Conservation (phyloP, 768 basidiomycete genomes). For the Mycena haematopus region DNA sequence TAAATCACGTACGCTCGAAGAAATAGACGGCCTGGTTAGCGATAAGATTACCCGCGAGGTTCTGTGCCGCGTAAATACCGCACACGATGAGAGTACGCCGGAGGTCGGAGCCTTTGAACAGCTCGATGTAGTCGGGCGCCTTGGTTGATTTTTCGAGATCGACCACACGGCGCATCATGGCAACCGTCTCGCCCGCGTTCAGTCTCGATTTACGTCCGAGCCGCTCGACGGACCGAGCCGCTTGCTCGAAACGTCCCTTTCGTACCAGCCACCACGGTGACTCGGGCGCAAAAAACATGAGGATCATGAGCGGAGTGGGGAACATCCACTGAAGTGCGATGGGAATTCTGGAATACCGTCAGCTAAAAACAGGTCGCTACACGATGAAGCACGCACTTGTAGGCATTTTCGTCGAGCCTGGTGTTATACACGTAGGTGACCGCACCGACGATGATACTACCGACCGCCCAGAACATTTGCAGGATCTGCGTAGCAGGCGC, state of each 20-base stretch:
- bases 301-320: constrained; percentile 28
- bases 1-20: constrained; percentile 25
- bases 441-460: constrained; percentile 29
- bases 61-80: constrained; percentile 29
- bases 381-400: constrained; percentile 13
- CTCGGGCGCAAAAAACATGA: constrained; percentile 29
- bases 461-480: constrained; percentile 32
- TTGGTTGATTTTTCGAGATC: constrained; percentile 20
- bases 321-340: constrained; percentile 30
- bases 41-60: constrained; percentile 30
- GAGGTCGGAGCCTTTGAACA: constrained; percentile 28
- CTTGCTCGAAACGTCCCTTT: constrained; percentile 21
- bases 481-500: constrained; percentile 29
- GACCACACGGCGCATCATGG: constrained; percentile 31
- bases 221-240: constrained; percentile 19
- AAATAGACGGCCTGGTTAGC: constrained; percentile 31
- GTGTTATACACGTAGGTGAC: constrained; percentile 30
- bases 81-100: constrained; percentile 30
- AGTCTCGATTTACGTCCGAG: constrained; percentile 24
- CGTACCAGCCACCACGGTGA: constrained; percentile 30
- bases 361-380: constrained; percentile 1
- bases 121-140: constrained; percentile 22
- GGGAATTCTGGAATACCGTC: constrained; percentile 24
- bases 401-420: constrained; percentile 17
- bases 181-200: constrained; percentile 22